Base-by-base conservation (phyloP, 2,329 filamentous ascomycete species). In the Neofusicoccum sp. region DNA sequence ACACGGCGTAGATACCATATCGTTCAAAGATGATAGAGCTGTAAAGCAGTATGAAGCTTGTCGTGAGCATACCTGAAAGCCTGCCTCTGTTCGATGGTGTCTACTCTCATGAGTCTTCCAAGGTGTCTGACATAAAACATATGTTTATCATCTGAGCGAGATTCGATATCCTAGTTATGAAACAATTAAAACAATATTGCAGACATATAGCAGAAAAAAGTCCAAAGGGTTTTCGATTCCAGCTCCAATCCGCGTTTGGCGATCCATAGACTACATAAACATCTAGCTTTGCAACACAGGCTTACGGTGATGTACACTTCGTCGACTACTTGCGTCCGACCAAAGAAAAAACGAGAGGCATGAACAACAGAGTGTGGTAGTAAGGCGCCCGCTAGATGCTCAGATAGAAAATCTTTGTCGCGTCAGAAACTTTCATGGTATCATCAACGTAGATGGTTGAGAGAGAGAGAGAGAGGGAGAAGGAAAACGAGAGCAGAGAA, bases 311-410 rank as follows among this genome's bases (percentile, higher is more conserved):
- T 56, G 51, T 56, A 56, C 51, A 56, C 38, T 40, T 56, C 20
- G 34, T 43, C 51, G 38, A 56, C 51, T 56, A 43, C 51, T 56
- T 33, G 38, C 16, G 51, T 38, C 36, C 51, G 51, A 56, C 38
- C n/a, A 56, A 56, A 56, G 51, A 56, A 24, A 56, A 56, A 43
- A 33, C 45, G 51, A 56, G 51, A 56, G 51, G 38, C 51, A 56
- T 56, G 51, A 43, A 54, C 48, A 53, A 53, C 49, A 54, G 34
- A 16, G 33, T 54, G 36, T 41, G 49, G 51, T 56, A 56, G 28
- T 56, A 56, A 14, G 20, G 51, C 51, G 51, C 51, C 54, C 54
- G 54, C 54, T 58, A 58, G 54, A 58, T 58, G 54, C 54, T 58
- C 54, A 36, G 41, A 58, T 45, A 33, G 30, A 47, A 58, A 36